Evolutionary conservation across 768 basidiomycete genomes (phyloP), one percentile per base, ranked within the genome.

Genomic region (Trametopsis cervina): DNA sequence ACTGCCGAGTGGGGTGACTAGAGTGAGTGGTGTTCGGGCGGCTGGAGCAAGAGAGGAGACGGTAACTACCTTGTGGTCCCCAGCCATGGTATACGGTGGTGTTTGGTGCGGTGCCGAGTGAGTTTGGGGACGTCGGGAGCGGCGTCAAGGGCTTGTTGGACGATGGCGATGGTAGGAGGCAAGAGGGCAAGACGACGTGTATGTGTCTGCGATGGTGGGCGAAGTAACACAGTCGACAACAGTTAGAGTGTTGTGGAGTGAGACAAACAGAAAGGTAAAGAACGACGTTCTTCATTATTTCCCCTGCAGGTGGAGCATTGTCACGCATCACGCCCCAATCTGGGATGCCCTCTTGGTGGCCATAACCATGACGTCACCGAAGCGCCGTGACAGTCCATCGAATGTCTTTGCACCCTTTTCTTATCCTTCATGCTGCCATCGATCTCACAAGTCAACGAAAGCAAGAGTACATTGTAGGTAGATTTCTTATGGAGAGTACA

Each of bases 1-100:
- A 91, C 64, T 84, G 56, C 40, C 27, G 26, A 37, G 23, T 23
- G 49, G 41, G 18, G 36, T 18, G 42, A 21, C 33, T 37, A 18
- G 9, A 27, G 49, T 44, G 57, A 50, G 56, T 46, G 29, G 49
- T 50, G 39, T 22, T 21, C 9, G 40, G 37, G 23, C 20, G 36
- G 41, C 15, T 24, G 44, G 7, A 48, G 25, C 36, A n/a, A 18
- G 50, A 9, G 35, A 26, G 2, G 46, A 44, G 45, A 50, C 17
- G 24, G 43, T 47, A 40, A 49, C 57, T 27, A 62, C 61, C 50
- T 63, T 63, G 60, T 63, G 62, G 53, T 63, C 62, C 51, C 62
- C 62, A 49, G 62, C 62, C 62, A 63, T 63, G 52, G 51, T 39
- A n/a, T n/a, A n/a, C n/a, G n/a, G n/a, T n/a, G n/a, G n/a, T n/a